phyloP scores from a whole-genome alignment of 257 asterid species.

The Jasminum sambac region DNA sequence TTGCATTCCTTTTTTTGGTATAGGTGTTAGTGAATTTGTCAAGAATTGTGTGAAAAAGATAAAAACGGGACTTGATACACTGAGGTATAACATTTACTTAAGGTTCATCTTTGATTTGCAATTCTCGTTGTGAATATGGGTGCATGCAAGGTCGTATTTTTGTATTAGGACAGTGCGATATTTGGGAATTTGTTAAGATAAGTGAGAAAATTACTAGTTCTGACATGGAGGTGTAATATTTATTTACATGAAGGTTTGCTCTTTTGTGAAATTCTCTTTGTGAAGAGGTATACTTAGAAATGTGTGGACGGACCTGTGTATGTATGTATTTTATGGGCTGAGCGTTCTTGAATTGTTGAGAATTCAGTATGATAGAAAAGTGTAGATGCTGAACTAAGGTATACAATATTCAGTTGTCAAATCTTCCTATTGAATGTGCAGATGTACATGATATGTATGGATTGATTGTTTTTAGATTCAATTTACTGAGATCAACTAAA shows the following conservation, averaged over 20 bases:
- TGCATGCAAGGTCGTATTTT: background rate
- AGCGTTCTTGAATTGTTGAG: background rate
- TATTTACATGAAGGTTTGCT: background rate
- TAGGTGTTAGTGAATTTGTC: background rate
- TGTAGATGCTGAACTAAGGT: background rate
- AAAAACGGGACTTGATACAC: background rate
- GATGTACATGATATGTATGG: background rate
- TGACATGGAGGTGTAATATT: background rate
- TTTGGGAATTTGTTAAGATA: background rate
- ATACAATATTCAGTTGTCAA: background rate
- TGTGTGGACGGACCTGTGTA: background rate
- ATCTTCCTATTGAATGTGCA: background rate
- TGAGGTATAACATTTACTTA: background rate
- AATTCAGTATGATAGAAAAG: background rate
- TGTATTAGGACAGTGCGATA: background rate
- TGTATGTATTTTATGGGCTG: background rate
- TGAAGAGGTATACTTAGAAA: background rate
- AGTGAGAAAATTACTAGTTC: background rate
- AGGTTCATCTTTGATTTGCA: background rate
- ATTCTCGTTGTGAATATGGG: background rate
- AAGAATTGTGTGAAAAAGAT: constrained; percentile 12
- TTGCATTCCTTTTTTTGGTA: background rate
- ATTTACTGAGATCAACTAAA: too few relatives aligned
- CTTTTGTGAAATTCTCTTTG: background rate
- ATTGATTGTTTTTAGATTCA: background rate